These are phyloP conservation scores for Polytrichum formosum DNA, from an alignment of 225 moss, liverwort and hornwort species.

Conservation along the genomic window DNA sequence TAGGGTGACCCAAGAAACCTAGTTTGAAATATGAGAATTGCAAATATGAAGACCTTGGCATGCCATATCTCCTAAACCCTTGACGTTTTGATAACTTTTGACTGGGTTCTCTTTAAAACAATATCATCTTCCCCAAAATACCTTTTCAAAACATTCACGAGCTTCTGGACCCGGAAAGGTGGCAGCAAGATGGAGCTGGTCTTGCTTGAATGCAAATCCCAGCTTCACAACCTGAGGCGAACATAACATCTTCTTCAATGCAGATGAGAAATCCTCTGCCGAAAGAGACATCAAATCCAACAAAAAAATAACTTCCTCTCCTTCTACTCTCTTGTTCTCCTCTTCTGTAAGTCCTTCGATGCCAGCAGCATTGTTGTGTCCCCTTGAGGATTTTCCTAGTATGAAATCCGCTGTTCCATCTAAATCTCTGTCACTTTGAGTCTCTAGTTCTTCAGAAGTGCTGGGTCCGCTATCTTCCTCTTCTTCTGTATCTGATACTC, in stretches of 20 bases:
- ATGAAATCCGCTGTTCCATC: constrained; percentile 15
- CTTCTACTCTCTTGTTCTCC: constrained; percentile 28
- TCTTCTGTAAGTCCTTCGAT: constrained; percentile 29
- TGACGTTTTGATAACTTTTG: neutral
- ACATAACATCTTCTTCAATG: constrained; percentile 69
- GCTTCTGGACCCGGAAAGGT: constrained; percentile 76
- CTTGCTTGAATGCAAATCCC: constrained; percentile 91
- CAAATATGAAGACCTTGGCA: too few relatives aligned
- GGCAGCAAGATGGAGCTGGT: constrained; percentile 68
- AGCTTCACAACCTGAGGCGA: constrained; percentile 73
- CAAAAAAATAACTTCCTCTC: constrained; percentile 77
- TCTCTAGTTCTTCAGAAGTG: constrained; percentile 45
- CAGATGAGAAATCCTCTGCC: constrained; percentile 44
- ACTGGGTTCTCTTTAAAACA: neutral
- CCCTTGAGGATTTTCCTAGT: constrained; percentile 14
- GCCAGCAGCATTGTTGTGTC: constrained; percentile 7
- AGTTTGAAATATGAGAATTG: too few relatives aligned
- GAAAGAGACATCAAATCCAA: constrained; percentile 78
- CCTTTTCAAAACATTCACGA: constrained; percentile 89
- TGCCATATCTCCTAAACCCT: neutral
- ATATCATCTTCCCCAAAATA: constrained; percentile 13
- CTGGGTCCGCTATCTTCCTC: constrained; percentile 23
- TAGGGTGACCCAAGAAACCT: too few relatives aligned
- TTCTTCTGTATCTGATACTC: constrained; percentile 11
- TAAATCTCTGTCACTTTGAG: constrained; percentile 16